Evolutionary conservation across 2,329 filamentous ascomycete genomes (phyloP).

Genomic region (Zymoseptoria ardabiliae): DNA sequence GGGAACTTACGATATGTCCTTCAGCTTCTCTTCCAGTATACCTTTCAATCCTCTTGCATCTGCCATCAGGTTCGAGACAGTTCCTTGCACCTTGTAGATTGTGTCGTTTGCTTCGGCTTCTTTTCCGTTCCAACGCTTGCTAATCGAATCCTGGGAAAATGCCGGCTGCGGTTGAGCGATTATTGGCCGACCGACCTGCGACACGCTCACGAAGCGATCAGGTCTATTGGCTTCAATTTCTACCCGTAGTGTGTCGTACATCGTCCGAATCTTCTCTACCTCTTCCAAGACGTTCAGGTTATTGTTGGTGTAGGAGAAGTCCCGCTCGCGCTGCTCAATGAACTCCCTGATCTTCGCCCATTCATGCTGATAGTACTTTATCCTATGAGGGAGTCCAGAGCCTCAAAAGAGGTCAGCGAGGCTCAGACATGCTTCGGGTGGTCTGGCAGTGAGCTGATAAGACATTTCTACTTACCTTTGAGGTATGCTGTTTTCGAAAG

Average conservation of each 20-base stretch:
- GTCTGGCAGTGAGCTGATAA: too few relatives aligned
- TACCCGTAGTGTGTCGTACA: constrained; percentile 13
- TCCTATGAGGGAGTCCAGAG: too few relatives aligned
- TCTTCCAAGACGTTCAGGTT: constrained; percentile 7
- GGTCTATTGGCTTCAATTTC: constrained; percentile 16
- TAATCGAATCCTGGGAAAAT: constrained; percentile 1
- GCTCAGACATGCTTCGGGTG: too few relatives aligned
- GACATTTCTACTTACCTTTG: too few relatives aligned
- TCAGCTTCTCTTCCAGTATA: constrained; percentile 13
- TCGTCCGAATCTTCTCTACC: constrained; percentile 11
- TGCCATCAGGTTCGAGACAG: constrained; percentile 9
- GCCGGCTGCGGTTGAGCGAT: not conserved
- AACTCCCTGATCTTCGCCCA: constrained; percentile 17
- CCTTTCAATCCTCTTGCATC: constrained; percentile 10
- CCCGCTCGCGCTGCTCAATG: constrained; percentile 18
- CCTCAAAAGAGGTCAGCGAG: too few relatives aligned
- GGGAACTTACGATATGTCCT: constrained; percentile 3
- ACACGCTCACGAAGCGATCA: constrained; percentile 13
- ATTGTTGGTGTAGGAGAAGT: constrained; percentile 8
- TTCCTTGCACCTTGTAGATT: constrained; percentile 8
- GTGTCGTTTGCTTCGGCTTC: constrained; percentile 10
- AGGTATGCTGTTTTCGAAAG: too few relatives aligned
- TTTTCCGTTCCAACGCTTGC: constrained; percentile 8
- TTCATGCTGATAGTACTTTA: constrained; percentile 19
- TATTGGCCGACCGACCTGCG: not conserved